Evolutionary conservation across 345 rosid genomes (phyloP), one percentile per base, ranked within the genome.

Genomic region (Salix viminalis): DNA sequence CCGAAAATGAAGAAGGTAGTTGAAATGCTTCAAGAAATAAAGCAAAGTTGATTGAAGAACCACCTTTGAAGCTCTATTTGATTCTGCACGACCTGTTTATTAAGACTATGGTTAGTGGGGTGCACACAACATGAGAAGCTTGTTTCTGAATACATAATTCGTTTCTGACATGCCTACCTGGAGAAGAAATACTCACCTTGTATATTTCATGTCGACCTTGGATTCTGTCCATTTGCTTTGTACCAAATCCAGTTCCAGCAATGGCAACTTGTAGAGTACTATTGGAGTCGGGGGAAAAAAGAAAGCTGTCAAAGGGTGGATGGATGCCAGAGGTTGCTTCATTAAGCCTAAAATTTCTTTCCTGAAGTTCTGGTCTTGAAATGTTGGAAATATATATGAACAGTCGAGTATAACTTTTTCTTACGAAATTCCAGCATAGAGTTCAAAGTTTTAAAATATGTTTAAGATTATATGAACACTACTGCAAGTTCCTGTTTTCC

Each of bases 11-110:
- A 82, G 84, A 75, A 74, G 65, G 81, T 82, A 9, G 84, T 82
- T 15, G 84, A 82, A 75, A 77, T 82, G 84, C 84, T 82, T 58
- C 79, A 71, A 60, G 99, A 96, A 83, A 91, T 96, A 73, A 88
- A 76, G 73, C 88, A 86, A 76, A 90, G 60, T 71, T 82, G 84
- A 89, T 72, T 77, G 37, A 34, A 34, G 77, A 61, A 50, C 37
- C 70, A 37, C 44, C 46, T 44, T 18, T 19, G 44, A 26, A 32
- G 75, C 68, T 67, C 68, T 67, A 67, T 54, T 28, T 24, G 13
- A 30, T 37, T 37, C 52, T 42, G 71, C 67, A 69, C 13, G 13
- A 12, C 56, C 70, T 56, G 15, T 61, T 28, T 36, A 60, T 48
- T 15, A 41, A 16, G 56, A 52, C 23, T 32, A n/a, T 52, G 41